Evolutionary conservation across 805 yeast species (phyloP).

Genomic region (Ogataea neopini): DNA sequence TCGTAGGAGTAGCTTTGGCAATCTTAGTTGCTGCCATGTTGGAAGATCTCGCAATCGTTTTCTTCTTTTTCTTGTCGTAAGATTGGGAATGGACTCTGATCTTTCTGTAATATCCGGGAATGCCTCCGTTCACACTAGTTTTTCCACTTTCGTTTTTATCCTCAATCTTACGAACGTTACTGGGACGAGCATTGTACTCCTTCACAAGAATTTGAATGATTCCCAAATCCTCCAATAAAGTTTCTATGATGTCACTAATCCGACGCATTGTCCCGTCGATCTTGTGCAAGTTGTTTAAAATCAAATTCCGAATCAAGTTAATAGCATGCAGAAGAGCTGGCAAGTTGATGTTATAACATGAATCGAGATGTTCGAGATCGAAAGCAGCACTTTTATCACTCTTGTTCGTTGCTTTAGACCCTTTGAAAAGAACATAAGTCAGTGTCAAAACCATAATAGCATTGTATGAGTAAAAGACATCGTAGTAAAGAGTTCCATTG

Average conservation of each 20-base stretch:
- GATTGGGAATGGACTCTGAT: conserved; percentile 18
- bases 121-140: conserved; percentile 36
- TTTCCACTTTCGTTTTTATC: conserved; percentile 32
- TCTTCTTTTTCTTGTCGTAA: conserved; percentile 6
- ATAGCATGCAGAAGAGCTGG: conserved; percentile 33
- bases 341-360: conserved; percentile 31
- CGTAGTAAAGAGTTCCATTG: conserved; percentile 47
- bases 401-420: conserved; percentile 21
- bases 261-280: conserved; percentile 46
- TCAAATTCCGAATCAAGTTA: conserved; percentile 35
- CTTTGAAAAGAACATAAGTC: conserved; percentile 39
- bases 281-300: conserved; percentile 33
- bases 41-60: neutral
- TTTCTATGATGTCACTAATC: conserved; percentile 44
- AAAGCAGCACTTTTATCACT: conserved; percentile 23
- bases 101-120: conserved; percentile 34
- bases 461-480: conserved; percentile 45
- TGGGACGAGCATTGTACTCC: conserved; percentile 32
- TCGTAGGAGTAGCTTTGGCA: no score
- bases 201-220: conserved; percentile 33
- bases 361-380: conserved; percentile 32
- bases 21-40: neutral
- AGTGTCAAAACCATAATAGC: conserved; percentile 43
- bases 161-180: conserved; percentile 34
- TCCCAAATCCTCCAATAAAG: conserved; percentile 44